A percentile compares a stretch with the other conserved stretches of the same genome.
Conservation (phyloP, 2,329 filamentous ascomycete species). For the Fusarium beomiforme region DNA sequence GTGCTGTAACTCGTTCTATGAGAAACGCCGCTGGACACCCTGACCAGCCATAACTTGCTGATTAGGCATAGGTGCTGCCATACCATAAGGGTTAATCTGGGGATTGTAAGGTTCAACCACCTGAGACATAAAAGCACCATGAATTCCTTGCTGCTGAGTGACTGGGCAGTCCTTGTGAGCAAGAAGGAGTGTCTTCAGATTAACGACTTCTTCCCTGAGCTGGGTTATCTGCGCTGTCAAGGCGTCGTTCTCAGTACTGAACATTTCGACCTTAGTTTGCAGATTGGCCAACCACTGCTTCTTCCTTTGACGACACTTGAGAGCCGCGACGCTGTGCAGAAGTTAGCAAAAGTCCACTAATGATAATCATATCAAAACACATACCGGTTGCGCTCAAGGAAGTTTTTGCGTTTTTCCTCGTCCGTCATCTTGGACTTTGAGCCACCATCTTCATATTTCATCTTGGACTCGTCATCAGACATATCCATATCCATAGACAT, state of each 20-base stretch:
- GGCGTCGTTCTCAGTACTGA: slow-evolving; percentile 89
- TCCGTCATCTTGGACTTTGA: slow-evolving; percentile 59
- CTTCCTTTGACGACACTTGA: slow-evolving; percentile 97
- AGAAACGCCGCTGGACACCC: slow-evolving; percentile 65
- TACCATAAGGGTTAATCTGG: slow-evolving; percentile 69
- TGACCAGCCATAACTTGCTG: slow-evolving; percentile 67
- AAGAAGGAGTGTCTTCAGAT: slow-evolving; percentile 89
- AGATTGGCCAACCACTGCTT: slow-evolving; percentile 98
- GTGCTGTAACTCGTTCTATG: slow-evolving; percentile 52
- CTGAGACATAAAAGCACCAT: slow-evolving; percentile 65
- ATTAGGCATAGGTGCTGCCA: slow-evolving; percentile 62
- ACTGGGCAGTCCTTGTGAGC: slow-evolving; percentile 97
- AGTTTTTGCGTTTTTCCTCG: slow-evolving; percentile 98
- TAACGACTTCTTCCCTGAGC: slow-evolving; percentile 91
- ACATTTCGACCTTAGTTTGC: slow-evolving; percentile 93
- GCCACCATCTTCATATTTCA: slow-evolving; percentile 38
- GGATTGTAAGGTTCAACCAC: slow-evolving; percentile 64
- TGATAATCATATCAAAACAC: slow-evolving; percentile 44
- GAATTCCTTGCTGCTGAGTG: slow-evolving; percentile 80
- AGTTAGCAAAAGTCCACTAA: slow-evolving; percentile 1
- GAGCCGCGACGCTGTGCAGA: slow-evolving; percentile 79
- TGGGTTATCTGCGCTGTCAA: slow-evolving; percentile 85
- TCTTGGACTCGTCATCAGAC: slow-evolving; percentile 63
- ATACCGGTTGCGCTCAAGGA: slow-evolving; percentile 94
- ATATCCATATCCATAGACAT: slow-evolving; percentile 57